These are phyloP conservation scores for Backusella liffmaniae DNA, from an alignment of 192 early-diverging fungal species.

Conservation along the genomic window DNA sequence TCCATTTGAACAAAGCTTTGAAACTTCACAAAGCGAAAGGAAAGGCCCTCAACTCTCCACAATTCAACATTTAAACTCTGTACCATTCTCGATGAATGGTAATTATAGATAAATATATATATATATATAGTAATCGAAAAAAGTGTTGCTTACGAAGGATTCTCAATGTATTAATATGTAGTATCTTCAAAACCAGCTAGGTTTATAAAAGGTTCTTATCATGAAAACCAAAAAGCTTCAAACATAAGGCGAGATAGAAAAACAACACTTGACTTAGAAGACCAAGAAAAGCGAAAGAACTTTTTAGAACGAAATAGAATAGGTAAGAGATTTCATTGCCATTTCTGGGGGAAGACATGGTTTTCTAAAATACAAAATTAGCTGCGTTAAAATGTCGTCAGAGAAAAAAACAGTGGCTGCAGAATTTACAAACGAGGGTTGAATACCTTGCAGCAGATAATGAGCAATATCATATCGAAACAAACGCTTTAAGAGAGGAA, in stretches of 20 bases:
- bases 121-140: too few species aligned
- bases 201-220: not conserved
- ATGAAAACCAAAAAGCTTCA: not conserved
- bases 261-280: slow-evolving; percentile 22
- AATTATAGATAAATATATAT: not conserved
- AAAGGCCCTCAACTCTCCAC: not conserved
- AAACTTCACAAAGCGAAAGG: slow-evolving; percentile 23
- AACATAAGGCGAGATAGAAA: not conserved
- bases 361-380: slow-evolving; percentile 10
- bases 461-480: slow-evolving; percentile 56
- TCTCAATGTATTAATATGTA: too few species aligned
- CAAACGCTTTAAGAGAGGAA: slow-evolving; percentile 61
- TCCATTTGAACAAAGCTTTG: slow-evolving; percentile 84
- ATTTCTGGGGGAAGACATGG: too few species aligned
- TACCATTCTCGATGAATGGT: not conserved
- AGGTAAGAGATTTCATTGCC: slow-evolving; percentile 40
- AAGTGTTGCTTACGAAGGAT: too few species aligned
- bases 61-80: not conserved
- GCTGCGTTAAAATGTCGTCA: slow-evolving; percentile 92
- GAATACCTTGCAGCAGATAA: slow-evolving; percentile 64
- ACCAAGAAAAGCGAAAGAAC: slow-evolving; percentile 74
- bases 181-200: not conserved
- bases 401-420: slow-evolving; percentile 91
- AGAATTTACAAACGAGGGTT: slow-evolving; percentile 69
- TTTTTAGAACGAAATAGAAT: slow-evolving; percentile 92